phyloP scores from a whole-genome alignment of 73 alveolate species.

The Paramecium caudatum region DNA sequence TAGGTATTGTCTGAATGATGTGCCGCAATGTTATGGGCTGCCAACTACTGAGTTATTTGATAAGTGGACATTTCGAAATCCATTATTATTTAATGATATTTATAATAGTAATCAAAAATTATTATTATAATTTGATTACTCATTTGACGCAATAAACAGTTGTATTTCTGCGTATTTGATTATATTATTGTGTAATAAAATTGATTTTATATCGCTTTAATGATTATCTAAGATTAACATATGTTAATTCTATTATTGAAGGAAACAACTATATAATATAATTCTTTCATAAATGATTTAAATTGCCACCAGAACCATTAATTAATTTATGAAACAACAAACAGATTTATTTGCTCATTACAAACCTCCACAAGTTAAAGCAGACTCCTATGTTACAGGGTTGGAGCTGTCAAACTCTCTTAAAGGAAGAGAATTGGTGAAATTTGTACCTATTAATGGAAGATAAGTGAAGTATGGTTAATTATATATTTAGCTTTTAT shows the following conservation, averaged over 20 bases:
- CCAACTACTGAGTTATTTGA: background rate
- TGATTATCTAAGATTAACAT: background rate
- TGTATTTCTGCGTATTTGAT: background rate
- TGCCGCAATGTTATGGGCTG: background rate
- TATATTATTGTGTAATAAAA: background rate
- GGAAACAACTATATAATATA: background rate
- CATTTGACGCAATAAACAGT: background rate
- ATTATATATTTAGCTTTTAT: conserved; percentile 48
- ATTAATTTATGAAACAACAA: conserved; percentile 42
- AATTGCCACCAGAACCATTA: conserved; percentile 37
- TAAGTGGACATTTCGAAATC: background rate
- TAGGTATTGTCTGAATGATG: background rate
- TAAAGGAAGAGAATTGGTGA: conserved; percentile 45
- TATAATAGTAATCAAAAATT: background rate
- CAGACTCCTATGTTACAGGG: conserved; percentile 43
- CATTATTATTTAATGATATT: background rate
- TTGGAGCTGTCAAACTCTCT: conserved; percentile 35
- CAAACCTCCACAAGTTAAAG: conserved; percentile 29
- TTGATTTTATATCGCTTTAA: background rate
- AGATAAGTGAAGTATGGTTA: conserved; percentile 56
- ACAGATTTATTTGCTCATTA: conserved; percentile 62
- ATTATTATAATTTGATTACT: background rate
- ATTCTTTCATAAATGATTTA: conserved; percentile 40
- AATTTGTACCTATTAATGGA: conserved; percentile 72
- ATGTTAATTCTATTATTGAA: background rate